phyloP scores from a whole-genome alignment of 2,329 filamentous ascomycete genomes.

The Orbilia brochopaga region DNA sequence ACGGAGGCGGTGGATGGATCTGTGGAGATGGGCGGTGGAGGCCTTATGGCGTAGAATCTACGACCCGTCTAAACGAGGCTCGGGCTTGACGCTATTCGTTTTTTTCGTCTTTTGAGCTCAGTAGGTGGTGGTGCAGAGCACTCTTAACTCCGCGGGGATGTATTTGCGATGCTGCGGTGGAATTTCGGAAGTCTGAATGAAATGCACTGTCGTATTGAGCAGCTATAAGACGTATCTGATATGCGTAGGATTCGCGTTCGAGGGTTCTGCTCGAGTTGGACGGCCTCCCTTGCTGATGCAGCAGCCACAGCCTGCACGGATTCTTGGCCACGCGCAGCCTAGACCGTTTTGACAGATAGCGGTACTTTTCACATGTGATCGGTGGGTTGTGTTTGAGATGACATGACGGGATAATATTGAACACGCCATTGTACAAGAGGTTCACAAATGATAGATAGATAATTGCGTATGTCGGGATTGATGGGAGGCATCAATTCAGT shows the following conservation, averaged over 20 bases:
- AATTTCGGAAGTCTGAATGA: no score
- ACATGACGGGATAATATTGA: constrained; percentile 8
- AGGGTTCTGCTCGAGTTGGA: constrained; percentile 29
- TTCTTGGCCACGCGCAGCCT: constrained; percentile 46
- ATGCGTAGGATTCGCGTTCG: no score
- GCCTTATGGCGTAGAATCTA: neutral
- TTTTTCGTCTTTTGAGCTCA: no score
- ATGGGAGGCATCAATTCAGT: no score
- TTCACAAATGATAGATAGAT: constrained; percentile 40
- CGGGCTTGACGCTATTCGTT: no score
- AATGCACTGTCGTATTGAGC: no score
- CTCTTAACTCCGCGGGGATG: no score
- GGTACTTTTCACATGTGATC: constrained; percentile 44
- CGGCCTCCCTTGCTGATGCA: constrained; percentile 48
- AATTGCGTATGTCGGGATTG: no score
- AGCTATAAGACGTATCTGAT: no score
- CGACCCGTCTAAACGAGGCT: neutral
- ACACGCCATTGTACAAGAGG: neutral
- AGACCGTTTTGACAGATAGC: constrained; percentile 29
- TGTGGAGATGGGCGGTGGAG: constrained; percentile 1
- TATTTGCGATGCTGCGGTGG: no score
- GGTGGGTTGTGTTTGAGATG: constrained; percentile 2
- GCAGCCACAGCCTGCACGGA: constrained; percentile 44
- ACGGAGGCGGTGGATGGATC: neutral
- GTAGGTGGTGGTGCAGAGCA: no score